Base-by-base conservation (phyloP, 768 basidiomycete species). In the Rhodotorula toruloides region DNA sequence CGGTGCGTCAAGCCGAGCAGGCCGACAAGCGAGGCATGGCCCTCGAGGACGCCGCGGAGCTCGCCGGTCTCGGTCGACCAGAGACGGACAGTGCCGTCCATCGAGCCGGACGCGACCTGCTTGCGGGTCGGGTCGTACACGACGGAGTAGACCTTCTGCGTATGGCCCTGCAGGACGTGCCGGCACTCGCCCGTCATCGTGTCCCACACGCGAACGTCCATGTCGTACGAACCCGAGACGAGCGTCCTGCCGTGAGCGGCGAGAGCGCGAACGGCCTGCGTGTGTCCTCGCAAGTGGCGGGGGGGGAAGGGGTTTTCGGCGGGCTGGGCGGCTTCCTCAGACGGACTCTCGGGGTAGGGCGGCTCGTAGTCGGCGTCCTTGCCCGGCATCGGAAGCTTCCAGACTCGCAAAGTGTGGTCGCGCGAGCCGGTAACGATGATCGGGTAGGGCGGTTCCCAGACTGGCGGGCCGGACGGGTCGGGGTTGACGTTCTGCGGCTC, bases 61-160 rank as follows among this genome's bases (percentile, higher is more conserved):
- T 86, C 82, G 0, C 94, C 94, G 4, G 83, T 90, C 56, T 82
- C 83, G 42, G 94, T 81, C 72, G 89, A 87, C 94, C 94, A 99
- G 42, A 99, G 49, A 85, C 90, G 89, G 68, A 98, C 93, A 3
- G 91, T 93, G 52, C 91, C 89, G 77, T 98, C 94, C 93, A 97
- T 94, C 8, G 93, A 97, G 13, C 94, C 94, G 4, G 96, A 98
- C 71, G 90, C 92, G 34, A 91, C 91, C 76, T 92, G 89, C 59
- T 90, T 86, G 27, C 92, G 88, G 53, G 81, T 80, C 46, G 86
- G 83, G 76, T 98, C 94, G 46, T 93, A 83, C 17, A 93, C 91
- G 57, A 98, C 90, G 76, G 89, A 91, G 81, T 98, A 98, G 9
- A 98, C 94, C 92, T 77, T 60, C 54, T 58, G 87, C 61, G 88